These are phyloP conservation scores for Leucogyrophana mollusca DNA, from an alignment of 768 basidiomycete genomes.

Conservation along the genomic window DNA sequence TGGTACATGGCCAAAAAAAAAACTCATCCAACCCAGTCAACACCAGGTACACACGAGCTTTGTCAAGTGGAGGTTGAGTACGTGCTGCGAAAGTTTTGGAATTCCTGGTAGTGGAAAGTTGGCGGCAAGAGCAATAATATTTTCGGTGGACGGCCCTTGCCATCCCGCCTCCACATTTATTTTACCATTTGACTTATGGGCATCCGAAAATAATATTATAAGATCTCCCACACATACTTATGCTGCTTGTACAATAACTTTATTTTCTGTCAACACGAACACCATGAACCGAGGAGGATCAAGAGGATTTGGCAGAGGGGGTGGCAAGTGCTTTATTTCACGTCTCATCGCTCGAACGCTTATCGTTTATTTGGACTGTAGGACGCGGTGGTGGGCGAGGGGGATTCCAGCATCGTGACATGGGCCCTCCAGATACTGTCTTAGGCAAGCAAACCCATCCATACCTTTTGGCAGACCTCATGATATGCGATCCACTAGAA, in stretches of 20 bases:
- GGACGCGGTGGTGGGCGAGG: conserved; percentile 68
- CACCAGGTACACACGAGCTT: neutral
- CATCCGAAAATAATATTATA: too few species aligned
- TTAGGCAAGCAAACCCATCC: conserved; percentile 49
- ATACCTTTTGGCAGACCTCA: conserved; percentile 1
- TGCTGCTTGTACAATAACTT: conserved; percentile 23
- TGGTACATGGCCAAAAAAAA: conserved; percentile 31
- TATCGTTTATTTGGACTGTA: conserved; percentile 8
- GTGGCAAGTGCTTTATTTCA: conserved; percentile 31
- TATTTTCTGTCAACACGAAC: neutral
- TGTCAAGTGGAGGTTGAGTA: neutral
- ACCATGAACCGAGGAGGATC: conserved; percentile 52
- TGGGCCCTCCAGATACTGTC: conserved; percentile 78
- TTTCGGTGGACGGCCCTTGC: too few species aligned
- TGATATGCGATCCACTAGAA: conserved; percentile 48
- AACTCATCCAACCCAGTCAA: conserved; percentile 28
- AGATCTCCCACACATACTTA: neutral
- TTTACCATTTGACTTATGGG: too few species aligned
- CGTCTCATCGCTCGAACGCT: too few species aligned
- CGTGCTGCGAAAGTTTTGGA: too few species aligned
- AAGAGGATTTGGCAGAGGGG: conserved; percentile 57
- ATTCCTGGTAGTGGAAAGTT: too few species aligned
- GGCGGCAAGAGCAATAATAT: too few species aligned
- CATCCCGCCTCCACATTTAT: too few species aligned
- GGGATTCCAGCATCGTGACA: conserved; percentile 68